Evolutionary conservation across 225 moss, liverwort and hornwort species (phyloP).

Genomic region (Pleurozium schreberi): DNA sequence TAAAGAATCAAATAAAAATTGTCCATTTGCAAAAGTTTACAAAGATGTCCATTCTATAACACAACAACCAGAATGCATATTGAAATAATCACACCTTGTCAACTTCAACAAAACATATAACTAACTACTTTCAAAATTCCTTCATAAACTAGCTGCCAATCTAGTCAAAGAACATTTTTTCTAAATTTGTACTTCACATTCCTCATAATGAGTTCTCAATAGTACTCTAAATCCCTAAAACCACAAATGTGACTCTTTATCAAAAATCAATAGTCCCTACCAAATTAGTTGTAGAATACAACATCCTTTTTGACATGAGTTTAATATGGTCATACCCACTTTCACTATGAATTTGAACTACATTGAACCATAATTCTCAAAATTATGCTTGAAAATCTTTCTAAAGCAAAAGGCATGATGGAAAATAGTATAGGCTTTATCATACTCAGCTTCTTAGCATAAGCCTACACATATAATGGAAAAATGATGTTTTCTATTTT

Average conservation of each 20-base stretch:
- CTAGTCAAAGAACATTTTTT: not conserved
- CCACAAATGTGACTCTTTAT: not conserved
- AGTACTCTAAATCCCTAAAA: too few relatives aligned
- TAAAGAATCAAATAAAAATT: not conserved
- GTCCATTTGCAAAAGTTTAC: not conserved
- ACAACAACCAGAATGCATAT: not conserved
- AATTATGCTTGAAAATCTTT: not conserved
- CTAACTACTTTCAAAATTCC: not conserved
- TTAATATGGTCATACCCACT: too few relatives aligned
- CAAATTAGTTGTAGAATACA: not conserved
- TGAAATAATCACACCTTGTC: not conserved
- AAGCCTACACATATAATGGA: fast-evolving
- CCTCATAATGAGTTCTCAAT: fast-evolving
- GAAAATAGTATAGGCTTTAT: not conserved
- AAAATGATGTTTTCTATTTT: not conserved
- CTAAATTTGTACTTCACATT: not conserved
- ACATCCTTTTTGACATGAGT: not conserved
- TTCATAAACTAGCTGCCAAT: too few relatives aligned
- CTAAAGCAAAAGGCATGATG: fast-evolving
- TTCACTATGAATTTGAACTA: not conserved
- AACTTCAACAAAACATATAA: not conserved
- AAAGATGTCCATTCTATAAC: not conserved
- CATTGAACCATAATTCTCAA: not conserved
- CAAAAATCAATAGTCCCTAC: not conserved
- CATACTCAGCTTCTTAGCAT: not conserved